Conservation (phyloP, 83 land plant species). For the Picea engelmannii region DNA sequence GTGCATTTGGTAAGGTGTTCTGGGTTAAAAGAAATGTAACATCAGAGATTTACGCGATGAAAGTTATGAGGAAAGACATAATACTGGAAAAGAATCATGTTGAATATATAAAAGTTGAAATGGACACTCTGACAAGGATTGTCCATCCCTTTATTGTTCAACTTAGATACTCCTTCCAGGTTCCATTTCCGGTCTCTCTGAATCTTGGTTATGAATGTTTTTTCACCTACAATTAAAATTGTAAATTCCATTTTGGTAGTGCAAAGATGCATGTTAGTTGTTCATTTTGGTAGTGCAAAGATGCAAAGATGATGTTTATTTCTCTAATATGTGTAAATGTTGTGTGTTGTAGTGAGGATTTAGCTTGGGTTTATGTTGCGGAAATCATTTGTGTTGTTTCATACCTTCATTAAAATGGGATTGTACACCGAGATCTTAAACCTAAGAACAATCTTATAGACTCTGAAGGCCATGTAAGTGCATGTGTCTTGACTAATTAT, state of each 20-base stretch:
- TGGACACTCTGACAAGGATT: constrained; percentile 37
- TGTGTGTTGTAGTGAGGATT: constrained; percentile 76
- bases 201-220: too few relatives aligned
- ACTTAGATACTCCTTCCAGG: constrained; percentile 55
- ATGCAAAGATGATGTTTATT: too few relatives aligned
- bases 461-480: constrained; percentile 92
- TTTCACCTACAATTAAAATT: too few relatives aligned
- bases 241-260: too few relatives aligned
- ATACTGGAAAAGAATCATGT: constrained; percentile 50
- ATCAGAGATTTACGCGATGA: constrained; percentile 47
- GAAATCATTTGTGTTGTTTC: constrained; percentile 92
- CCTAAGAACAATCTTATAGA: constrained; percentile 95
- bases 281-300: too few relatives aligned
- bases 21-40: constrained; percentile 43
- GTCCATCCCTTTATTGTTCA: constrained; percentile 52
- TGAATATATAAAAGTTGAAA: constrained; percentile 49
- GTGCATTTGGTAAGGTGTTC: constrained; percentile 52
- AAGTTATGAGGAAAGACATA: constrained; percentile 49
- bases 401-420: constrained; percentile 87
- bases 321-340: neutral
- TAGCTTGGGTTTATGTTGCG: constrained; percentile 82
- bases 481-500: too few relatives aligned
- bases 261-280: too few relatives aligned
- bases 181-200: constrained; percentile 5
- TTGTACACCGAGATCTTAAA: constrained; percentile 91